Evolutionary conservation across 495 filamentous ascomycete species (phyloP).

Genomic region (Daldinia caldariorum): DNA sequence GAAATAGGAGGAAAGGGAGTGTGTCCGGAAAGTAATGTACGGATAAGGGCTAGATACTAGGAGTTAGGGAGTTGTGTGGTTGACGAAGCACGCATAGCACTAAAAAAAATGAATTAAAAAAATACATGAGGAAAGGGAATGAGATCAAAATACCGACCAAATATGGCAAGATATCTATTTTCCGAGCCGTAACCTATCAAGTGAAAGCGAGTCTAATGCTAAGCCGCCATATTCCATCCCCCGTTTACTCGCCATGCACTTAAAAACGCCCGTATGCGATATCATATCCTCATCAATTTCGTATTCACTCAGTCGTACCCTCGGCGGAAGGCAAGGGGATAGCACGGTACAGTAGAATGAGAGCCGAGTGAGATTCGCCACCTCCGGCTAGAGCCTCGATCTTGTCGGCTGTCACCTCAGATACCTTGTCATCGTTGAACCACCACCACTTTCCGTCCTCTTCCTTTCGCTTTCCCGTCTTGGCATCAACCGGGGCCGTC

Average conservation of each 20-base stretch:
- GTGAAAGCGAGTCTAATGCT: conserved; percentile 43
- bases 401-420: conserved; percentile 90
- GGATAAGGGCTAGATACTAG: background rate
- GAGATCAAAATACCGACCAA: conserved; percentile 4
- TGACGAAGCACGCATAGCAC: background rate
- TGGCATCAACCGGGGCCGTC: conserved; percentile 69
- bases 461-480: conserved; percentile 74
- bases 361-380: conserved; percentile 94
- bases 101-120: background rate
- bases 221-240: conserved; percentile 14
- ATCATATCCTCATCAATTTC: conserved; percentile 17
- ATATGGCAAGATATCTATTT: conserved; percentile 28
- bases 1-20: background rate
- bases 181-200: conserved; percentile 33
- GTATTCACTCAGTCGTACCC: conserved; percentile 47
- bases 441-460: conserved; percentile 99
- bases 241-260: conserved; percentile 34
- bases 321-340: conserved; percentile 68
- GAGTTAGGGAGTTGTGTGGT: background rate
- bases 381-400: conserved; percentile 90
- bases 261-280: conserved; percentile 30
- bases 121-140: background rate
- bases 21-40: background rate
- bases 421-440: conserved; percentile 99
- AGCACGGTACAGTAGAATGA: conserved; percentile 92